These are phyloP conservation scores for Williopsis jadinii DNA, from an alignment of 1,139 yeast genomes.

Conservation along the genomic window DNA sequence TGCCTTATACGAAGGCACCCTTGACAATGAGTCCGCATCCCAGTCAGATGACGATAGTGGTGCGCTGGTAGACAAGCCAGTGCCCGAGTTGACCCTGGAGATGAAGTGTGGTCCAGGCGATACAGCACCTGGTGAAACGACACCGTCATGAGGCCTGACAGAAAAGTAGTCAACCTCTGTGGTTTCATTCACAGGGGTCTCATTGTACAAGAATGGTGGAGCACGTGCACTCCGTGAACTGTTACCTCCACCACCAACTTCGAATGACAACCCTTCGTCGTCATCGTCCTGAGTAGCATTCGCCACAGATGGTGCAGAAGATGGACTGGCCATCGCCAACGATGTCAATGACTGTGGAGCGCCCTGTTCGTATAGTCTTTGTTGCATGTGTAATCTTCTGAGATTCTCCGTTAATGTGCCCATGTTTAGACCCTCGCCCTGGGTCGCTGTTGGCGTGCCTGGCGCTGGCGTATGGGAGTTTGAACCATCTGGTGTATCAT, in stretches of 20 bases:
- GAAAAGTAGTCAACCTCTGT: conserved; percentile 17
- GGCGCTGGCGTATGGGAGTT: conserved; percentile 23
- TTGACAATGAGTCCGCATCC: conserved; percentile 42
- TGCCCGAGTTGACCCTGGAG: conserved; percentile 48
- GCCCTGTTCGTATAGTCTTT: conserved; percentile 27
- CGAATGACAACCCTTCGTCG: conserved; percentile 13
- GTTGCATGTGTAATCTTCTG: conserved; percentile 44
- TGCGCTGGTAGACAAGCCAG: conserved; percentile 3
- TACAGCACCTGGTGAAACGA: conserved; percentile 31
- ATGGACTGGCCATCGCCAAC: conserved; percentile 7
- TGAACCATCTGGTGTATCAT: conserved; percentile 25
- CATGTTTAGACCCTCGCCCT: conserved; percentile 17
- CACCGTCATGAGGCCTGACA: conserved; percentile 20
- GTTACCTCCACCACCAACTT: conserved; percentile 3
- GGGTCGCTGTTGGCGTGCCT: conserved; percentile 12
- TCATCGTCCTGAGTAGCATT: conserved; percentile 20
- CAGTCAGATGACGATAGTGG: conserved; percentile 24
- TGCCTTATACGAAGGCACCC: conserved; percentile 78
- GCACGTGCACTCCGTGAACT: conserved; percentile 1
- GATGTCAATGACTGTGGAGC: conserved; percentile 17
- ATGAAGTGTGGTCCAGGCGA: conserved; percentile 52
- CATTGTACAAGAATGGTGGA: conserved; percentile 9
- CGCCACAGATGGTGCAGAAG: conserved; percentile 2
- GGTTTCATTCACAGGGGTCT: conserved; percentile 19
- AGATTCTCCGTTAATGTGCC: conserved; percentile 43